These are phyloP conservation scores for Amaranthus hypochondriacus DNA, from an alignment of 148 eudicot species.

Conservation along the genomic window DNA sequence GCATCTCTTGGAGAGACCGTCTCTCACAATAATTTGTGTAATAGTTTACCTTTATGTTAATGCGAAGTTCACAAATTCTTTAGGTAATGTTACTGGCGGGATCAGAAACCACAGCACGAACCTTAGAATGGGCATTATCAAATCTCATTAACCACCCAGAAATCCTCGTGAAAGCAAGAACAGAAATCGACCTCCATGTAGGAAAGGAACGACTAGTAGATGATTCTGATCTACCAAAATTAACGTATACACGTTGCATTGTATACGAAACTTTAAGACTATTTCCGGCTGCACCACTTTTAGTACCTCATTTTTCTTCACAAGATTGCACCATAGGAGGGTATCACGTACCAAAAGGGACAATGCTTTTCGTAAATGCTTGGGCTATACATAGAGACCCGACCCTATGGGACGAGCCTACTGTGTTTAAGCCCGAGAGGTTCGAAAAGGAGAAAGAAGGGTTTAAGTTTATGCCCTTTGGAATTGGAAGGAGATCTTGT, in stretches of 20 bases:
- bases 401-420: slow-evolving; percentile 22
- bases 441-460: slow-evolving; percentile 23
- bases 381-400: slow-evolving; percentile 34
- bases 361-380: slow-evolving; percentile 25
- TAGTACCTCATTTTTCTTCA: slow-evolving; percentile 30
- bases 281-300: slow-evolving; percentile 23
- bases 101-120: slow-evolving; percentile 21
- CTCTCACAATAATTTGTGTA: too few relatives aligned
- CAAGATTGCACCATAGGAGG: slow-evolving; percentile 28
- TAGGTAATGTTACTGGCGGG: slow-evolving; percentile 24
- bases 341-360: slow-evolving; percentile 23
- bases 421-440: slow-evolving; percentile 29
- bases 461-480: slow-evolving; percentile 31
- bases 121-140: slow-evolving; percentile 30
- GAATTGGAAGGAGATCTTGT: slow-evolving; percentile 33
- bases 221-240: slow-evolving; percentile 22
- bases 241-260: slow-evolving; percentile 21
- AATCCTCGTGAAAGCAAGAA: slow-evolving; percentile 18
- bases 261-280: slow-evolving; percentile 30
- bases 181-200: slow-evolving; percentile 18
- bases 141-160: slow-evolving; percentile 28
- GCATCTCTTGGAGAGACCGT: too few relatives aligned
- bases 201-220: slow-evolving; percentile 17
- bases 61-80: not conserved
- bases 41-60: too few relatives aligned